A percentile compares a stretch with the other conserved stretches of the same genome.
phyloP scores from a whole-genome alignment of 2,329 filamentous ascomycete genomes.

The Chrysosporium queenslandicum region DNA sequence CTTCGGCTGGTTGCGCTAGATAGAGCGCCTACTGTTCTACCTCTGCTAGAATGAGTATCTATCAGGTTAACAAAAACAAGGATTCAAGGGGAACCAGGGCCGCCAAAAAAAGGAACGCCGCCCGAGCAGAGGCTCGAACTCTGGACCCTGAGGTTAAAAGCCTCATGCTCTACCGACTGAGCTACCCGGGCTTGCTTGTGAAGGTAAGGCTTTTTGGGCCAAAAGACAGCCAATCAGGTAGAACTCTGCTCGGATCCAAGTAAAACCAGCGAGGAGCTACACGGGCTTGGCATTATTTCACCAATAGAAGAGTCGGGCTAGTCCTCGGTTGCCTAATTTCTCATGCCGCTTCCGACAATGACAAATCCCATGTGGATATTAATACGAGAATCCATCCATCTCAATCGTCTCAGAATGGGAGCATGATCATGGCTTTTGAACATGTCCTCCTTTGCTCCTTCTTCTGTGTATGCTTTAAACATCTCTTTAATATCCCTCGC shows the following conservation, averaged over 20 bases:
- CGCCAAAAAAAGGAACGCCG: slow-evolving; percentile 3
- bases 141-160: slow-evolving; percentile 14
- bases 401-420: no score
- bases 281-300: not conserved
- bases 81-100: no score
- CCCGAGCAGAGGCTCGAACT: slow-evolving; percentile 13
- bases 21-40: no score
- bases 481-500: no score
- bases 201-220: no score
- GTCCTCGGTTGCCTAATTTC: slow-evolving; percentile 2
- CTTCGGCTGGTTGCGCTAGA: no score
- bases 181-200: slow-evolving; percentile 12
- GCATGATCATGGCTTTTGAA: no score
- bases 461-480: no score
- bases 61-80: no score
- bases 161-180: slow-evolving; percentile 15
- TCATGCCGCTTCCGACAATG: not conserved
- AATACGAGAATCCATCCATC: no score
- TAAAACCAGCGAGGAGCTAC: not conserved
- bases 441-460: no score
- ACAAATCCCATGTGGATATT: not conserved
- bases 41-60: no score
- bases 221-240: not conserved
- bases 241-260: not conserved
- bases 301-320: not conserved